Base-by-base conservation (phyloP, 495 filamentous ascomycete species). In the Lasiosphaeriaceae sp. region DNA sequence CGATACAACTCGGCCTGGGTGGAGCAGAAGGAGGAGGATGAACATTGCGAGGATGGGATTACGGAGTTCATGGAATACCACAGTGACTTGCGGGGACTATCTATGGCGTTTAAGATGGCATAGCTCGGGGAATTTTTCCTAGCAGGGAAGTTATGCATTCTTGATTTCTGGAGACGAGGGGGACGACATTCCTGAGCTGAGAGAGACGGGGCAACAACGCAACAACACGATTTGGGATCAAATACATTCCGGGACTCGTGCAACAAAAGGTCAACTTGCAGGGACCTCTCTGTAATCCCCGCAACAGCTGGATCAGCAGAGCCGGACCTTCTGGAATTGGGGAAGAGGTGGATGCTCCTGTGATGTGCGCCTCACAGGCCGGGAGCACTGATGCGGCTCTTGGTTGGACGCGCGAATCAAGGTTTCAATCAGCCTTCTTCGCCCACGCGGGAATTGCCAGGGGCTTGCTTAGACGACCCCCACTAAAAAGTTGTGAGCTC, bases 31-130 rank as follows among this genome's bases (percentile, higher is more conserved):
- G 21, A 50, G 19, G 3, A 1, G 19, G 12, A 23, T 19, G 11
- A 26, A 19, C n/a, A n/a, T 50, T 50, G 14, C 31, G 17, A 17
- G 45, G 19, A 24, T 50, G 54, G 20, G 22, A 37, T 50, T 19
- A 51, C 16, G 54, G 52, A 50, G 54, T 56, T 56, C 34, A 55
- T 49, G 53, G 53, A 26, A 55, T 55, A 48, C 53, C 53, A 55
- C 16, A 24, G 47, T 49, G 47, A 23, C 47, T 49, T 49, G 47
- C 46, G 24, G 44, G 19, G 14, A 43, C 39, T 43, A 43, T 43
- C 1, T 17, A 16, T 43, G 39, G 39, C 39, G 39, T 43, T 43
- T 43, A 43, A 14, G n/a, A 14, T 14, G 39, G 14, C 12, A 43
- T 5, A 43, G n/a, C 14, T 17, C 14, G 39, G 14, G 39, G 8